phyloP scores from a whole-genome alignment of 2,329 filamentous ascomycete genomes.

The Trichoderma afroharzianum region DNA sequence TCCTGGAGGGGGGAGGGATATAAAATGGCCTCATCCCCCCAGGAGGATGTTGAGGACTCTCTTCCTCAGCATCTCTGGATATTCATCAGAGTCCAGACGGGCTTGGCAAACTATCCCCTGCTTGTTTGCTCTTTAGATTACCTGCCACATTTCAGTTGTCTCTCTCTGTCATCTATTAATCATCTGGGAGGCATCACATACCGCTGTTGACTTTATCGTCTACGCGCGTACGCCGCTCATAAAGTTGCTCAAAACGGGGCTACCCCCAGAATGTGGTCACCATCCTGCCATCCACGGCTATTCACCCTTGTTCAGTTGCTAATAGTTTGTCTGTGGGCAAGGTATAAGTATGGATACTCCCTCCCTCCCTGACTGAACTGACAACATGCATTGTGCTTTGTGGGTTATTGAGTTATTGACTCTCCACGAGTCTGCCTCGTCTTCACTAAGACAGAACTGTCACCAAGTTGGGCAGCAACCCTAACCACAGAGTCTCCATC shows the following conservation, averaged over 20 bases:
- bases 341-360: not conserved
- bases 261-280: not conserved
- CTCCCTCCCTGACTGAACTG: not conserved
- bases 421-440: not conserved
- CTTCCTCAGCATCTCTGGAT: not conserved
- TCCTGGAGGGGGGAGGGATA: not conserved
- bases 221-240: conserved; percentile 7
- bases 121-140: not conserved
- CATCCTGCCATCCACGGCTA: not conserved
- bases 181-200: not conserved
- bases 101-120: not conserved
- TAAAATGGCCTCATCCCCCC: not conserved
- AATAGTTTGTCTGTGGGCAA: not conserved
- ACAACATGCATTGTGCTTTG: not conserved
- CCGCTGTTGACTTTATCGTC: not conserved
- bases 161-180: not conserved
- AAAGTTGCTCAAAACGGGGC: not conserved
- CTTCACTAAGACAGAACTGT: not conserved
- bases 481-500: not conserved
- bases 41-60: not conserved
- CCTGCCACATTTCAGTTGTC: not conserved
- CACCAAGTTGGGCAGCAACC: not conserved
- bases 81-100: not conserved
- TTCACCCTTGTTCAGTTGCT: not conserved
- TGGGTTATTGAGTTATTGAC: not conserved